Base-by-base conservation (phyloP, 257 asterid species). In the Thymus mandschuricus region DNA sequence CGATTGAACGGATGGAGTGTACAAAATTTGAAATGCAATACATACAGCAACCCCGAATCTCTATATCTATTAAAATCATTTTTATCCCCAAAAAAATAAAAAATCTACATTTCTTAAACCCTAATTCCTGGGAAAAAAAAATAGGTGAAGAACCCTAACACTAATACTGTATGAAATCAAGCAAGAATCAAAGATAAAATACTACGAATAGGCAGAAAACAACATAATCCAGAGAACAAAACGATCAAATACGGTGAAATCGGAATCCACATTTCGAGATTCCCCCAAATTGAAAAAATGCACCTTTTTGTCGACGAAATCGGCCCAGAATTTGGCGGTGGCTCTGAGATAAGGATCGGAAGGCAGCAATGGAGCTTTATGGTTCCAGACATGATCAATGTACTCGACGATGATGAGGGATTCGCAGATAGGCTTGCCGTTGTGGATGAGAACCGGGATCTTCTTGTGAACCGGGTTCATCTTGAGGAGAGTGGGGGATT, bases 381-480 rank as follows among this genome's bases (percentile, higher is more conserved):
- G 66, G 56, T 59, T 79, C 96, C 90, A 86, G 27, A 78, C 81
- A 51, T 81, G 83, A 52, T 85, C 96, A 11, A 88, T 81, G 77
- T 86, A 88, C 65, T 83, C 78, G 33, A 88, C 83, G 46, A 78
- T 83, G 9, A 81, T 38, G 60, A 78, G 86, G 1, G 92, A 88
- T 74, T 88, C 96, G 28, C 84, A 81, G 27, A 88, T 55, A 45
- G 88, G 83, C 7, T 86, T 88, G 1, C 87, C 85, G n/a, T 79
- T 83, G 71, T 87, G 90, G 65, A 85, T 79, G 59, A 87, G 30
- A 40, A 82, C 86, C 2, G 94, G 91, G 12, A 85, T 78, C 80
- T 81, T 83, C 82, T 80, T 80, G 76, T 85, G 78, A 75, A 87
- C 71, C 1, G 89, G 94, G 63, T 85, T 85, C 89, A 72, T 81